Evolutionary conservation across 75 land plant genomes (phyloP), one percentile per base, ranked within the genome.

Genomic region (Pseudotsuga menziesii): DNA sequence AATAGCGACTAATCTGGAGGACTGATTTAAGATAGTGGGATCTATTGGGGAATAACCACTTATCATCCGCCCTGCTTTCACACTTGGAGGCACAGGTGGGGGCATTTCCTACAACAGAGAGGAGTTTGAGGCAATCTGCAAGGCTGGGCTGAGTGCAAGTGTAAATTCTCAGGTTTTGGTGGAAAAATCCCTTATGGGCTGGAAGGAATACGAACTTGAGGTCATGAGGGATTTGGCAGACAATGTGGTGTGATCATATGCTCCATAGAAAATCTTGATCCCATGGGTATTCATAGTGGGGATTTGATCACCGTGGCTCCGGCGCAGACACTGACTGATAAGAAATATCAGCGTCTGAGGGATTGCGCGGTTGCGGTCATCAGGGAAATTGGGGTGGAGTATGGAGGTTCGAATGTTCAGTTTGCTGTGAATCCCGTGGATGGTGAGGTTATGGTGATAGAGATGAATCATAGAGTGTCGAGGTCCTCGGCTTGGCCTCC

Each of bases 201-300:
- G 99, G 99, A 97, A 97, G 81, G 99, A 97, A 78, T 97, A 97
- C 78, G 99, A 97, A 83, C 84, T 97, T 2, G 99, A 97, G 80
- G 99, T 97, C 57, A 97, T 97, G 99, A 87, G 99, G 61, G 99
- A 97, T 57, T 84, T 97, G 57, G 99, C 98, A 11, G 99, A 97
- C 73, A 97, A 97, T 84, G 99, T 97, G 57, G 99, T 97, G n/a
- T n/a, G 64, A 97, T 97, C 41, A 95, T 97, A 27, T 97, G 99
- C 78, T 97, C 98, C 9, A 97, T 97, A 69, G 99, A 97, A 79
- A 97, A 97, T 80, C 83, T 97, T 77, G 99, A 97, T 78, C 94
- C 99, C 1, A 97, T 97, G 99, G 99, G 99, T 3, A 98, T 97
- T 22, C 99, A 97, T 67, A 97, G 98, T 0, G 99, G 99, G 69